These are phyloP conservation scores for Urtica urens DNA, from an alignment of 306 rosid species.

Conservation along the genomic window DNA sequence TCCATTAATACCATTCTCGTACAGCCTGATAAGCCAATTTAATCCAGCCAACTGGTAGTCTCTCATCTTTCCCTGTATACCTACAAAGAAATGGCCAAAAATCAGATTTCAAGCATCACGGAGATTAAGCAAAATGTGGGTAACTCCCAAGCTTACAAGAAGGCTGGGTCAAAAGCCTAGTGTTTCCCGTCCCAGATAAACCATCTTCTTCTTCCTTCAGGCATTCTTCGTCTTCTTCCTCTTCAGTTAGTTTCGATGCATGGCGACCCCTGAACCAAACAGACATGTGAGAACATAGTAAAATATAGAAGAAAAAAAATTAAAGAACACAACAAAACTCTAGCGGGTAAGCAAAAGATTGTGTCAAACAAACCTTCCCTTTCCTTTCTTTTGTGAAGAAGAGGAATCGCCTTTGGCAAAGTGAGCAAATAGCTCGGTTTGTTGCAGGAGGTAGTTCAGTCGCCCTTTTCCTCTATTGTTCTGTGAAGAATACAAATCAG, in stretches of 20 bases:
- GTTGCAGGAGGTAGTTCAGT: conserved; percentile 85
- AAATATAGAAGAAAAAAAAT: not conserved
- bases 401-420: conserved; percentile 78
- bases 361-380: conserved; percentile 57
- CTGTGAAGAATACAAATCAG: conserved; percentile 27
- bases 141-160: conserved; percentile 44
- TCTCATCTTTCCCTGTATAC: conserved; percentile 97
- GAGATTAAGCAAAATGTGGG: not conserved
- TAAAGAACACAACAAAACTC: not conserved
- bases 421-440: conserved; percentile 96
- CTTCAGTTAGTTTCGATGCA: conserved; percentile 96
- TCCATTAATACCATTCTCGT: conserved; percentile 97
- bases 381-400: conserved; percentile 66
- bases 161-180: conserved; percentile 79
- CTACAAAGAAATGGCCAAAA: conserved; percentile 23
- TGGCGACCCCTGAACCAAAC: conserved; percentile 73
- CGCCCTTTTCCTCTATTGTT: conserved; percentile 80
- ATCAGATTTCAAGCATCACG: too few relatives aligned
- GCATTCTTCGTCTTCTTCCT: conserved; percentile 93
- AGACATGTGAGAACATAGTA: conserved; percentile 5
- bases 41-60: conserved; percentile 98
- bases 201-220: conserved; percentile 97
- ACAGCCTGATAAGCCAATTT: conserved; percentile 90
- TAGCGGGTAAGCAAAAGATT: not conserved
- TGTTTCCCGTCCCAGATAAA: conserved; percentile 51